Percentiles rank a stretch among this genome's conserved stretches.
Conservation (phyloP, 1,284 basidiomycete genomes). For the Sparassis latifolia region DNA sequence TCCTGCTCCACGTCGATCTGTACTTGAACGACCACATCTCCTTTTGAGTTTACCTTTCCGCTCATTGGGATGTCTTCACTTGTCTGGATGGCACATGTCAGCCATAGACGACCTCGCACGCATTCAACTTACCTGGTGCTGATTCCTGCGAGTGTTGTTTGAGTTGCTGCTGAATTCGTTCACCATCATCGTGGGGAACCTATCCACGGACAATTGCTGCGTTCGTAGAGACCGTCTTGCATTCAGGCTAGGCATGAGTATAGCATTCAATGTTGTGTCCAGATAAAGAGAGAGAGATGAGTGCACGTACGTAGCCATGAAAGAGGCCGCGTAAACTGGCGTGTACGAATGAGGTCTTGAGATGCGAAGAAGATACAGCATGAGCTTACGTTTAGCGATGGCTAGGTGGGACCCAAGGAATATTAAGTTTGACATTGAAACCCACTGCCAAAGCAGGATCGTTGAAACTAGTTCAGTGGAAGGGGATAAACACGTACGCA, state of each 20-base stretch:
- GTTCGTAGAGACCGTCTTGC: constrained; percentile 19
- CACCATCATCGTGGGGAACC: no score
- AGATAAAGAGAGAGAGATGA: not conserved
- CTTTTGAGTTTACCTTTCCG: no score
- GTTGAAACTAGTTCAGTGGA: constrained; percentile 2
- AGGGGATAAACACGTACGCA: constrained; percentile 34
- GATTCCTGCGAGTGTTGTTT: no score
- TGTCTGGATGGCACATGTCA: no score
- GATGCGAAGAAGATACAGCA: not conserved
- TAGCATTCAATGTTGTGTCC: not conserved
- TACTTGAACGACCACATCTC: no score
- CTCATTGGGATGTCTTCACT: no score
- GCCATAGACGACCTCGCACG: no score
- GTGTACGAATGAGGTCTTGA: not conserved
- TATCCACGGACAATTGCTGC: no score
- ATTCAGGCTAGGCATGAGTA: constrained; percentile 18
- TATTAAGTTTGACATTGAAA: constrained; percentile 42
- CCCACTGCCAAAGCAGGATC: constrained; percentile 32
- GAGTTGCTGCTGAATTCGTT: no score
- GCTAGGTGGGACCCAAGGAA: constrained; percentile 47
- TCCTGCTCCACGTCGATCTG: no score
- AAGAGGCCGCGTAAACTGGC: constrained; percentile 36
- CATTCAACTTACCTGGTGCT: no score
- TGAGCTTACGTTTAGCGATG: constrained; percentile 39
- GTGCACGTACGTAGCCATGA: constrained; percentile 32